phyloP scores from a whole-genome alignment of 305 asterid genomes.

The Solanum hybrid region DNA sequence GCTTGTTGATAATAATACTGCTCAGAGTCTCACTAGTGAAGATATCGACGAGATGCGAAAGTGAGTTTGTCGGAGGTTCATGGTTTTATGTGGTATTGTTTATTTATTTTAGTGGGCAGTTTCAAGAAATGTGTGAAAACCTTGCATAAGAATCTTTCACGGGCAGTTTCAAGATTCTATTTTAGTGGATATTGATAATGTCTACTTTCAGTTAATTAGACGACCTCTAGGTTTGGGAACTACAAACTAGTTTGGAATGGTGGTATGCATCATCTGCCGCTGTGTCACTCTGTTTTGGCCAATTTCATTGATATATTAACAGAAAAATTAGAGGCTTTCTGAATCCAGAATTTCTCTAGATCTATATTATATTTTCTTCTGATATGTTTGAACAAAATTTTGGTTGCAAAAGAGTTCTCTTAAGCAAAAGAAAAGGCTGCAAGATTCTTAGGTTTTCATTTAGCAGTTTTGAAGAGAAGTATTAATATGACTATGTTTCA shows the following conservation, averaged over 20 bases:
- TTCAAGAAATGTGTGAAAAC: neutral
- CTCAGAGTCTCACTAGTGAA: conserved; percentile 77
- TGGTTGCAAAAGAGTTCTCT: neutral
- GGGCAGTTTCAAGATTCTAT: neutral
- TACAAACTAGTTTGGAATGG: neutral
- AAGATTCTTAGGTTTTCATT: neutral
- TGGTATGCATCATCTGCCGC: neutral
- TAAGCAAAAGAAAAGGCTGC: neutral
- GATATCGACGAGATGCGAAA: conserved; percentile 72
- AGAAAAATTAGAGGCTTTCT: neutral
- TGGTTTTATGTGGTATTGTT: neutral
- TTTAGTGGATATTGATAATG: neutral
- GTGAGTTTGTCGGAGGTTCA: conserved; percentile 18
- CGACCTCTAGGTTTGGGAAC: neutral
- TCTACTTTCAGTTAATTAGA: neutral
- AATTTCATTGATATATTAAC: neutral
- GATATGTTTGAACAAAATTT: neutral
- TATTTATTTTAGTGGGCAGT: neutral
- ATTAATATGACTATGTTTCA: conserved; percentile 16
- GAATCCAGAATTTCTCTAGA: neutral
- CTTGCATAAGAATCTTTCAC: neutral
- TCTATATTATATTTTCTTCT: neutral
- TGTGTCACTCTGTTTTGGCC: neutral
- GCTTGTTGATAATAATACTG: conserved; percentile 74
- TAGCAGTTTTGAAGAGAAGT: neutral